Evolutionary conservation across 2,329 filamentous ascomycete genomes (phyloP).

Genomic region (Pyrenophora seminiperda): DNA sequence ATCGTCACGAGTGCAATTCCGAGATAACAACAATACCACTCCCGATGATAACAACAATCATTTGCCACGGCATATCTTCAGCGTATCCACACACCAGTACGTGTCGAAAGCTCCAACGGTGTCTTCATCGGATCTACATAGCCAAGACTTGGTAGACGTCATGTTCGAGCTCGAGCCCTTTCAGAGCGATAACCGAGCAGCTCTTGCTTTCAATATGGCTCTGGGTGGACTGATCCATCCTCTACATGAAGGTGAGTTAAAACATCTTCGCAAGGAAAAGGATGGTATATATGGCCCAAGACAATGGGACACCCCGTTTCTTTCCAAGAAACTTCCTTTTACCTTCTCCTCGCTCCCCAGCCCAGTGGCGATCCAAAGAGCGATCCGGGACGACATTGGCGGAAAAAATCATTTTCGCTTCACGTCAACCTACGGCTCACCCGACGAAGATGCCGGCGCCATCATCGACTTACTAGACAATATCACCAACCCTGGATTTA

Average conservation of each 20-base stretch:
- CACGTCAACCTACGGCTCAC: slow-evolving; percentile 6
- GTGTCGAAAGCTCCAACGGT: background rate
- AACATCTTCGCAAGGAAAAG: slow-evolving; percentile 5
- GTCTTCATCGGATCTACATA: slow-evolving; percentile 5
- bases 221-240: slow-evolving; percentile 4
- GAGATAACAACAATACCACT: background rate
- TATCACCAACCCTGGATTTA: slow-evolving; percentile 8
- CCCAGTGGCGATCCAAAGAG: slow-evolving; percentile 1
- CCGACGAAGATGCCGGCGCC: slow-evolving; percentile 7
- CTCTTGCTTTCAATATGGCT: background rate
- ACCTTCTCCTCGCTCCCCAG: slow-evolving; percentile 3
- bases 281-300: slow-evolving; percentile 1
- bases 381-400: slow-evolving; percentile 12
- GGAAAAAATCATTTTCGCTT: slow-evolving; percentile 13
- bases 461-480: slow-evolving; percentile 13
- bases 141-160: slow-evolving; percentile 14
- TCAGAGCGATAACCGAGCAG: slow-evolving; percentile 2
- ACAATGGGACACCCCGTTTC: slow-evolving; percentile 10
- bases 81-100: background rate
- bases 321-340: background rate
- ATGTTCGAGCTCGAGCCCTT: slow-evolving; percentile 15
- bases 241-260: slow-evolving; percentile 10
- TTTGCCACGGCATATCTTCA: background rate
- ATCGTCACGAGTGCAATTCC: background rate
- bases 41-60: background rate